These are phyloP conservation scores for Cicer yamashitae DNA, from an alignment of 306 rosid genomes.

Conservation along the genomic window DNA sequence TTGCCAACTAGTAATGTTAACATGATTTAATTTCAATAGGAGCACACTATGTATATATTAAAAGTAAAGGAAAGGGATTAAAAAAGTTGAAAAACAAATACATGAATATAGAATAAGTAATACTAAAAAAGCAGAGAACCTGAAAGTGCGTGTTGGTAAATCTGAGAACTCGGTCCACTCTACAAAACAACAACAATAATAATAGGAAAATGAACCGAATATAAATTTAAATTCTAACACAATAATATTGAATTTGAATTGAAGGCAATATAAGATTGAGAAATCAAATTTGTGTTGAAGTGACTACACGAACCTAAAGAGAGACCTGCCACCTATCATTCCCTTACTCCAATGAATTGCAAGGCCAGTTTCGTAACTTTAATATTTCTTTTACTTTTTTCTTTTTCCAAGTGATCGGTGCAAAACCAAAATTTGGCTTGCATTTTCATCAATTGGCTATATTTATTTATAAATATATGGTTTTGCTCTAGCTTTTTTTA, in stretches of 20 bases:
- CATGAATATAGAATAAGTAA: background rate
- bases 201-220: too few relatives aligned
- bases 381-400: too few relatives aligned
- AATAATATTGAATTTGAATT: background rate
- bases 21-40: background rate
- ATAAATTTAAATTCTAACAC: too few relatives aligned
- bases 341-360: slow-evolving; percentile 10
- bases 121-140: slow-evolving; percentile 46
- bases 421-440: too few relatives aligned
- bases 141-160: slow-evolving; percentile 49
- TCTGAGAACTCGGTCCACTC: slow-evolving; percentile 65
- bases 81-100: background rate
- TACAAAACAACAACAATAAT: slow-evolving; percentile 39
- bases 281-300: background rate
- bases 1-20: background rate
- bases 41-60: too few relatives aligned
- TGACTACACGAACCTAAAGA: slow-evolving; percentile 27
- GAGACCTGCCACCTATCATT: slow-evolving; percentile 45
- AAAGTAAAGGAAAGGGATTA: background rate
- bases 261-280: background rate
- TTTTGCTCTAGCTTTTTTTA: too few relatives aligned
- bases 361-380: slow-evolving; percentile 47
- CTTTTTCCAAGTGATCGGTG: too few relatives aligned
- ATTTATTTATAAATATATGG: too few relatives aligned
- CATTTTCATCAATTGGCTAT: too few relatives aligned